phyloP scores from a whole-genome alignment of 2,329 filamentous ascomycete genomes.

The Clonostachys byssicola region DNA sequence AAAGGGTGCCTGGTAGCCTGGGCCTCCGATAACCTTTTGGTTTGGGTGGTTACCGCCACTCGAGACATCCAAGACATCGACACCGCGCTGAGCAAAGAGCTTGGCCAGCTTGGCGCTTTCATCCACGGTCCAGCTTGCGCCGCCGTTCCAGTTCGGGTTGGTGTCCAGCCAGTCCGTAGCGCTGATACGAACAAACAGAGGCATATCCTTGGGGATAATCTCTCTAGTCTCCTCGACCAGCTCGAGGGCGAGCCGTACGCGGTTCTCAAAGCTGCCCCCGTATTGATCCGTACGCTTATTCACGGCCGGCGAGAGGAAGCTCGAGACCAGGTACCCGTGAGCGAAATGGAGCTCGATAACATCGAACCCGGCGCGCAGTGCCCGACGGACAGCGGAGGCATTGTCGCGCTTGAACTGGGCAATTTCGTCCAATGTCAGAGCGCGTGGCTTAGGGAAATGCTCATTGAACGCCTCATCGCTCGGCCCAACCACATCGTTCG shows the following conservation, averaged over 20 bases:
- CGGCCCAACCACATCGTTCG: slow-evolving; percentile 42
- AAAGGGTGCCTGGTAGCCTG: slow-evolving; percentile 68
- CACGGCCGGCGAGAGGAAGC: slow-evolving; percentile 65
- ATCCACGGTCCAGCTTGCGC: slow-evolving; percentile 61
- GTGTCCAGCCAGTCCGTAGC: slow-evolving; percentile 73
- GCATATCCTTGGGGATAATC: slow-evolving; percentile 62
- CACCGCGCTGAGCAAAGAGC: slow-evolving; percentile 59
- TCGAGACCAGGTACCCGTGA: slow-evolving; percentile 72
- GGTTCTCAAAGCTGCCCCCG: slow-evolving; percentile 69
- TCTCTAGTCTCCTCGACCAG: slow-evolving; percentile 57
- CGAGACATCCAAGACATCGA: slow-evolving; percentile 73
- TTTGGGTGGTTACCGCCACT: slow-evolving; percentile 59
- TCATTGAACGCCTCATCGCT: slow-evolving; percentile 50
- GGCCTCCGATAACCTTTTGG: slow-evolving; percentile 53
- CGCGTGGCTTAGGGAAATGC: slow-evolving; percentile 54
- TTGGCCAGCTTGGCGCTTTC: slow-evolving; percentile 61
- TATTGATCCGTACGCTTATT: slow-evolving; percentile 68
- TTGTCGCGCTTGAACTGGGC: slow-evolving; percentile 57
- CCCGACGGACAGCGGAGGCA: slow-evolving; percentile 45
- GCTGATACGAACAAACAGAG: slow-evolving; percentile 69
- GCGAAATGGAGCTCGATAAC: slow-evolving; percentile 71
- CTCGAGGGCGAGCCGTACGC: slow-evolving; percentile 64
- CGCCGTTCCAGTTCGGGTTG: slow-evolving; percentile 39
- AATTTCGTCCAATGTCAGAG: slow-evolving; percentile 64
- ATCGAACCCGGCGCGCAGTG: slow-evolving; percentile 63